phyloP scores from a whole-genome alignment of 768 basidiomycete genomes.

The Clathrus columnatus region DNA sequence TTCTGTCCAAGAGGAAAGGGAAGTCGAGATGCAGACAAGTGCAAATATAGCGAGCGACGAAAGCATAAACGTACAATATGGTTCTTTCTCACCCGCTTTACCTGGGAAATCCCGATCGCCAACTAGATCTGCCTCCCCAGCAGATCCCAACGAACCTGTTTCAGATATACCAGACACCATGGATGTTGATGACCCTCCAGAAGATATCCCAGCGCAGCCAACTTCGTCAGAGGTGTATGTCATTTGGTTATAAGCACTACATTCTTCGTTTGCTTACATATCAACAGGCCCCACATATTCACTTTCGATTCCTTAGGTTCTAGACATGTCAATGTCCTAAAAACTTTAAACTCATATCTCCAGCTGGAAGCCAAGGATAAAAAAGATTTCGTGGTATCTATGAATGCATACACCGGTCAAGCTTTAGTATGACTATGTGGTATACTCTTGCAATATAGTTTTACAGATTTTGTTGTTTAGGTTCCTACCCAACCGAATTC shows the following conservation, averaged over 20 bases:
- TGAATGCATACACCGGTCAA: slow-evolving; percentile 36
- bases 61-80: neutral
- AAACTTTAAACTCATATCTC: slow-evolving; percentile 59
- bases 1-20: neutral
- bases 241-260: neutral
- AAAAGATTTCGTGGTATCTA: slow-evolving; percentile 30
- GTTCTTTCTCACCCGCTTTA: neutral
- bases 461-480: too few relatives aligned
- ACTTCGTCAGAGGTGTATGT: neutral
- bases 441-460: neutral
- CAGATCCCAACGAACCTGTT: neutral
- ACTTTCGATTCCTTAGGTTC: slow-evolving; percentile 84
- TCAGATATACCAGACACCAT: neutral
- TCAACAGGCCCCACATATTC: slow-evolving; percentile 65
- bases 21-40: neutral
- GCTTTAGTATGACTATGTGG: slow-evolving; percentile 38
- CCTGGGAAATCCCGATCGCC: neutral
- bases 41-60: slow-evolving; percentile 10
- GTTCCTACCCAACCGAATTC: slow-evolving; percentile 85
- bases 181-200: slow-evolving; percentile 4
- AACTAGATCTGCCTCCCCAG: neutral
- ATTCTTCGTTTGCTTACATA: neutral
- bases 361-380: slow-evolving; percentile 72
- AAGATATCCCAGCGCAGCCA: neutral
- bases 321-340: slow-evolving; percentile 58